These are phyloP conservation scores for Blastobotrys mokoenaii DNA, from an alignment of 805 yeast species.

Conservation along the genomic window DNA sequence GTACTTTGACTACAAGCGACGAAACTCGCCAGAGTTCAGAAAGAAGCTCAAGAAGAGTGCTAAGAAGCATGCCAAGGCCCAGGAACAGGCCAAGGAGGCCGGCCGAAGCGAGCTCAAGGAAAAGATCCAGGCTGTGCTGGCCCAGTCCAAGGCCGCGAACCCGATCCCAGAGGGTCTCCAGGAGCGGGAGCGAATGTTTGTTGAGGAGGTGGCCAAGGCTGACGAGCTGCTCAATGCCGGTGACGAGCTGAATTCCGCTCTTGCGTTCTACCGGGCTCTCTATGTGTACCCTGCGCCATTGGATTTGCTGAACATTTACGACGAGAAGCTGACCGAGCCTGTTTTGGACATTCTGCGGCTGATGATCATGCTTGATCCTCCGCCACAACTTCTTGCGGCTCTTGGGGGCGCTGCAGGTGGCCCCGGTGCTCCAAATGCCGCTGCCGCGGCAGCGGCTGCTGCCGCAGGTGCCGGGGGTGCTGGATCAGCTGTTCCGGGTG, in stretches of 20 bases:
- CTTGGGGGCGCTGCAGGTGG: conserved; percentile 39
- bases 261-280: conserved; percentile 87
- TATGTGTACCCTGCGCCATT: conserved; percentile 92
- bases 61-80: conserved; percentile 50
- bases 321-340: conserved; percentile 74
- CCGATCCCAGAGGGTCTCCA: conserved; percentile 67
- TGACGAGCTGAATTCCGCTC: conserved; percentile 73
- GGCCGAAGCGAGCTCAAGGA: conserved; percentile 50
- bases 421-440: conserved; percentile 7
- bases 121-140: conserved; percentile 52
- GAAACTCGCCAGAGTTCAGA: conserved; percentile 77
- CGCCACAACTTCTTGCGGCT: conserved; percentile 59
- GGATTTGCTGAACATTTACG: conserved; percentile 81
- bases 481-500: background rate
- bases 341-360: conserved; percentile 76
- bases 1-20: conserved; percentile 89
- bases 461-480: background rate
- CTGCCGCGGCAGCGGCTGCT: background rate
- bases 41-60: conserved; percentile 56
- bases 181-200: conserved; percentile 71
- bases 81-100: conserved; percentile 47
- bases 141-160: conserved; percentile 53
- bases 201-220: conserved; percentile 76
- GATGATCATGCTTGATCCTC: conserved; percentile 89
- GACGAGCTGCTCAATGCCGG: conserved; percentile 65